These are phyloP conservation scores for Barnettozyma sp. DNA, from an alignment of 805 yeast species.

Conservation along the genomic window DNA sequence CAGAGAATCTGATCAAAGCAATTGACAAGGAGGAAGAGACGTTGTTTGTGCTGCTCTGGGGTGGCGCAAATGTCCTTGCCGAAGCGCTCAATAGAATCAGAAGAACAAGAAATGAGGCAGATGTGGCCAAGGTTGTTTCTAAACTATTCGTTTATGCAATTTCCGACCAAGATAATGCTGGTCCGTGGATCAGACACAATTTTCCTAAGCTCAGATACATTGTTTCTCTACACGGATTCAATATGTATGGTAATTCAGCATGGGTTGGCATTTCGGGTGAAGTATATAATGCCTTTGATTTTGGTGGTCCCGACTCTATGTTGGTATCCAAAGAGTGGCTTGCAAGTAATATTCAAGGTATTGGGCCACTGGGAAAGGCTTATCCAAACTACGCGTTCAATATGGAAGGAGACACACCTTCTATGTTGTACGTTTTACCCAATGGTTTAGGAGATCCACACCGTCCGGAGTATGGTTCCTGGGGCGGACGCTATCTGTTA, in stretches of 20 bases:
- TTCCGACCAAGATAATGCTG: constrained; percentile 30
- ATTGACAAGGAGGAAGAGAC: constrained; percentile 20
- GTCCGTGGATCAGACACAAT: constrained; percentile 27
- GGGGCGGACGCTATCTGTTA: constrained; percentile 29
- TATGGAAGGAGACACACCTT: constrained; percentile 31
- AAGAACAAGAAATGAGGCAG: constrained; percentile 13
- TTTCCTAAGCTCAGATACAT: constrained; percentile 25
- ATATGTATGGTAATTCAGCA: constrained; percentile 24
- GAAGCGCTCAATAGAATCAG: constrained; percentile 25
- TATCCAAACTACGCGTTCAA: constrained; percentile 23
- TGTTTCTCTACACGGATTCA: constrained; percentile 26
- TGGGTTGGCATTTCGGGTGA: constrained; percentile 31
- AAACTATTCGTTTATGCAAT: constrained; percentile 25
- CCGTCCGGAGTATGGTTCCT: constrained; percentile 29
- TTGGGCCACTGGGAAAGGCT: constrained; percentile 25
- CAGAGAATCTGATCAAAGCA: constrained; percentile 20
- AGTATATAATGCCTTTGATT: constrained; percentile 17
- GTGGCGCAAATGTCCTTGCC: constrained; percentile 28
- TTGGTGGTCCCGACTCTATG: constrained; percentile 24
- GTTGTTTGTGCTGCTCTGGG: constrained; percentile 26
- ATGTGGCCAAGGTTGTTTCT: constrained; percentile 13
- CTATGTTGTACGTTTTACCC: constrained; percentile 24
- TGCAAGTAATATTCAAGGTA: constrained; percentile 18
- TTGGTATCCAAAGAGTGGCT: constrained; percentile 25
- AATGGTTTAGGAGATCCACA: constrained; percentile 27